Evolutionary conservation across 2,329 filamentous ascomycete species (phyloP).

Genomic region (Ceratocystis eucalypticola): DNA sequence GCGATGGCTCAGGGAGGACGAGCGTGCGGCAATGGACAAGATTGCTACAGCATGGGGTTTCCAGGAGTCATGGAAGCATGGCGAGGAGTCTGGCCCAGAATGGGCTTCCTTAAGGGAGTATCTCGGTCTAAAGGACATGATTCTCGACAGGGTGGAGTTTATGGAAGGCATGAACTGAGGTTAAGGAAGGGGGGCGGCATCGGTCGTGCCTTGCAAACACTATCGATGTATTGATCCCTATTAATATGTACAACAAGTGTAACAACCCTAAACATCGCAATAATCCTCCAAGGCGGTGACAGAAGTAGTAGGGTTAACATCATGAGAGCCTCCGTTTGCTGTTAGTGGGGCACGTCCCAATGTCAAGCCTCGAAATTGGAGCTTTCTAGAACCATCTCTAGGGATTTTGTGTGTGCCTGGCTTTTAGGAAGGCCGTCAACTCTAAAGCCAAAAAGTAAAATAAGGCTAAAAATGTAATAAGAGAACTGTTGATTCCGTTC

Average conservation of each 20-base stretch:
- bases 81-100: constrained; percentile 81
- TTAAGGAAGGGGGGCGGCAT: not conserved
- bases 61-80: constrained; percentile 61
- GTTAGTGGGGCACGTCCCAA: not conserved
- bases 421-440: not conserved
- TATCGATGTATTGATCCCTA: not conserved
- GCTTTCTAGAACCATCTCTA: constrained; percentile 17
- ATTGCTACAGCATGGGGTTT: constrained; percentile 88
- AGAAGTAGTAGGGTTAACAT: not conserved
- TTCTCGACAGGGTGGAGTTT: constrained; percentile 74
- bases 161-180: constrained; percentile 69
- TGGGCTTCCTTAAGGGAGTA: constrained; percentile 81
- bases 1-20: constrained; percentile 80
- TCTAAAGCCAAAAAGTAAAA: not conserved
- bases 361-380: constrained; percentile 1
- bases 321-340: constrained; percentile 2
- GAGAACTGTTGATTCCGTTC: not conserved
- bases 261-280: not conserved
- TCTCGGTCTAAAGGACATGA: constrained; percentile 70
- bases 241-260: not conserved
- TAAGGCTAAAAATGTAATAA: not conserved
- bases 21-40: constrained; percentile 73
- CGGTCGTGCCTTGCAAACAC: not conserved
- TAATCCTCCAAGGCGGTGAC: not conserved
- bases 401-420: not conserved